phyloP scores from a whole-genome alignment of 345 rosid genomes.

The Eucalyptus erythrocorys region DNA sequence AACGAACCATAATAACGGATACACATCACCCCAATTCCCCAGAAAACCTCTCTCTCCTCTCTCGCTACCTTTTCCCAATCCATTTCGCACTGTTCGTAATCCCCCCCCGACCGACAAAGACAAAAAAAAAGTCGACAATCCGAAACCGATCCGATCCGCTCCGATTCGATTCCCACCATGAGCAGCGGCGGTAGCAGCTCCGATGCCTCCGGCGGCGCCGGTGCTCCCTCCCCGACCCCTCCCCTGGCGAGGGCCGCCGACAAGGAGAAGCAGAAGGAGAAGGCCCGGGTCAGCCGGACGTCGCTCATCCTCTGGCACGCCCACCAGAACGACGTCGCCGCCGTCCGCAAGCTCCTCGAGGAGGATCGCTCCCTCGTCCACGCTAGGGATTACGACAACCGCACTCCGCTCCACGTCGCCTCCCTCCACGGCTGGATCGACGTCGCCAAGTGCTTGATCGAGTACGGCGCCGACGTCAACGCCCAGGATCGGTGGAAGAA shows the following conservation, averaged over 20 bases:
- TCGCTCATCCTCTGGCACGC: slow-evolving; percentile 97
- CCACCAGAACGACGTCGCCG: slow-evolving; percentile 83
- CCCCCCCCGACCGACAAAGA: not conserved
- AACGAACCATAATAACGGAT: not conserved
- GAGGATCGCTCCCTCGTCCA: slow-evolving; percentile 79
- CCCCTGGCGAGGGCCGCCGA: slow-evolving; percentile 13
- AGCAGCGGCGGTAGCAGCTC: slow-evolving; percentile 16
- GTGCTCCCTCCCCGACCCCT: slow-evolving; percentile 1
- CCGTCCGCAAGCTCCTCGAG: slow-evolving; percentile 86
- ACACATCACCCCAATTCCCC: not conserved
- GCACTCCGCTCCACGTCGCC: slow-evolving; percentile 95
- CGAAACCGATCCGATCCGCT: not conserved
- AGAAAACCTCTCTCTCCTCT: not conserved
- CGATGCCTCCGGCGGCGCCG: slow-evolving; percentile 33
- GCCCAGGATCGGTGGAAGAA: slow-evolving; percentile 99
- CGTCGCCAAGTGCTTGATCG: slow-evolving; percentile 77
- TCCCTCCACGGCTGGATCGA: slow-evolving; percentile 96
- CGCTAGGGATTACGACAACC: slow-evolving; percentile 86
- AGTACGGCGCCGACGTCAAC: slow-evolving; percentile 94
- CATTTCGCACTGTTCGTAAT: not conserved
- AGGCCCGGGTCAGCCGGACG: slow-evolving; percentile 96
- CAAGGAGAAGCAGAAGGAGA: slow-evolving; percentile 77
- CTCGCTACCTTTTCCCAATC: not conserved
- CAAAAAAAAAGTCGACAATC: not conserved
- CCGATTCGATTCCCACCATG: not conserved